Evolutionary conservation across 495 filamentous ascomycete species (phyloP).

Genomic region (Aspergillus kassunensis): DNA sequence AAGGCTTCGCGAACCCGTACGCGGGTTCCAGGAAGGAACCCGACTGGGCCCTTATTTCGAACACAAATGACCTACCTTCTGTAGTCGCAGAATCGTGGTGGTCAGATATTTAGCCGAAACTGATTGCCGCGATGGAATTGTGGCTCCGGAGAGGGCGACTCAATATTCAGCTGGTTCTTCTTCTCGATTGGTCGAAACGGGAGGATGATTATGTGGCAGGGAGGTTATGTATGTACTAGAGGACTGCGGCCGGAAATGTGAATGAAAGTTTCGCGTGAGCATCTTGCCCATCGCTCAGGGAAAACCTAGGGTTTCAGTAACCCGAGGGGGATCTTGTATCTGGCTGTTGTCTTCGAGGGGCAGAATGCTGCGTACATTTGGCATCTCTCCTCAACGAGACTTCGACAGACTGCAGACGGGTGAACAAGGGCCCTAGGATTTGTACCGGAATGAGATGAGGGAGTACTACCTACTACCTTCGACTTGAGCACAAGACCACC

Average conservation of each 20-base stretch:
- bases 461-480: too few relatives aligned
- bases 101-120: neutral
- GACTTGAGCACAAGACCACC: neutral
- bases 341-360: neutral
- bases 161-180: neutral
- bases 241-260: neutral
- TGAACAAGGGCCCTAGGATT: neutral
- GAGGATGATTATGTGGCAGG: neutral
- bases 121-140: neutral
- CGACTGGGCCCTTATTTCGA: neutral
- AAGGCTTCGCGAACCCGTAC: neutral
- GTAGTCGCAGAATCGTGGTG: neutral
- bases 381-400: neutral
- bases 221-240: neutral
- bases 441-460: too few relatives aligned
- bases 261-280: too few relatives aligned
- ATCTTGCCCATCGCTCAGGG: neutral
- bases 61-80: neutral
- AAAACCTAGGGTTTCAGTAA: neutral
- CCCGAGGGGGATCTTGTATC: neutral
- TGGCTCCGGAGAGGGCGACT: neutral
- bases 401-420: neutral
- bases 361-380: neutral
- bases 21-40: neutral
- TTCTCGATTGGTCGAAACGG: too few relatives aligned